phyloP scores from a whole-genome alignment of 1,139 yeast genomes.

The Yamadazyma sp. region DNA sequence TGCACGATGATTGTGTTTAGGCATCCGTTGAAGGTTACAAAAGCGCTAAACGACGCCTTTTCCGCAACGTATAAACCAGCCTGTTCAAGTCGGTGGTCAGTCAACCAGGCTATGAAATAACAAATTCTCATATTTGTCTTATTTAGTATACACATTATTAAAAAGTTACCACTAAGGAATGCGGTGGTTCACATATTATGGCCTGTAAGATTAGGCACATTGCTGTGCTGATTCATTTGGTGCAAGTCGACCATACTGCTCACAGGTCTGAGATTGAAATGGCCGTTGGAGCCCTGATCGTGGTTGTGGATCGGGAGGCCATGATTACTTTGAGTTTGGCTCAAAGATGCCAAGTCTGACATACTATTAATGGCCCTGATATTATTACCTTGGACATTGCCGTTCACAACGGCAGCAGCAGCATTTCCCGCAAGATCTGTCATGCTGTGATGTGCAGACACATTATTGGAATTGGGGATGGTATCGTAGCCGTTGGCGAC shows the following conservation, averaged over 20 bases:
- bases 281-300: conserved; percentile 6
- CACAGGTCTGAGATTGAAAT: conserved; percentile 28
- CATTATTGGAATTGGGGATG: conserved; percentile 11
- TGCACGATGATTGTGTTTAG: too few relatives aligned
- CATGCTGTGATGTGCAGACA: conserved; percentile 23
- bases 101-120: too few relatives aligned
- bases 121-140: too few relatives aligned
- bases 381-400: neutral
- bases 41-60: too few relatives aligned
- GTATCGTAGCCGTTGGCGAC: conserved; percentile 14
- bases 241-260: conserved; percentile 39
- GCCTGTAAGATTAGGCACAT: conserved; percentile 7
- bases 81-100: too few relatives aligned
- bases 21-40: too few relatives aligned
- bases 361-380: conserved; percentile 38
- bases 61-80: too few relatives aligned
- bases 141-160: neutral
- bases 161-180: neutral
- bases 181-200: neutral
- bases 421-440: conserved; percentile 34
- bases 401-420: conserved; percentile 9
- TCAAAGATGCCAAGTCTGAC: conserved; percentile 32
- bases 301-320: conserved; percentile 3
- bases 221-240: conserved; percentile 14
- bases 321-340: conserved; percentile 7